Conservation (phyloP, 2,329 filamentous ascomycete species). For the Xylariaceae sp. region DNA sequence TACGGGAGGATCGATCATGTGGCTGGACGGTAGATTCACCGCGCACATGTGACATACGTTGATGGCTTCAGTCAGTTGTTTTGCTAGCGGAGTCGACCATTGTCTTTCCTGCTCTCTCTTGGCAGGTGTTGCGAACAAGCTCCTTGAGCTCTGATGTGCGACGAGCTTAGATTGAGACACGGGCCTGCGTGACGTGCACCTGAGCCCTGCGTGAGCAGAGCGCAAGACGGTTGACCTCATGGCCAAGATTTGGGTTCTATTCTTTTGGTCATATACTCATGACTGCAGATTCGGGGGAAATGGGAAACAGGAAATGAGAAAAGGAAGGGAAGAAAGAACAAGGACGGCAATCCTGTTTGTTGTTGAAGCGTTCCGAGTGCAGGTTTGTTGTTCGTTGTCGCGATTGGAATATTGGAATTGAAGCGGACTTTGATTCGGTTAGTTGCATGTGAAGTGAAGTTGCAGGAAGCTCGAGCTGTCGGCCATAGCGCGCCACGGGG, state of each 20-base stretch:
- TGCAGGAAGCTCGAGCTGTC: not conserved
- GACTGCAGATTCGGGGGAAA: no score
- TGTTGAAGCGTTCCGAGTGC: not conserved
- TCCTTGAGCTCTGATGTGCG: slow-evolving; percentile 19
- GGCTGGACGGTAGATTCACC: not conserved
- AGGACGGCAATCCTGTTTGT: not conserved
- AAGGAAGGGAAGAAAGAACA: not conserved
- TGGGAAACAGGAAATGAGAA: not conserved
- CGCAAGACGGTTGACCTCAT: slow-evolving; percentile 25
- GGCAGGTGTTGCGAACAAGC: slow-evolving; percentile 30
- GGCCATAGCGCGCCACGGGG: no score
- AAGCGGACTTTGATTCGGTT: no score
- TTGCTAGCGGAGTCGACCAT: slow-evolving; percentile 92
- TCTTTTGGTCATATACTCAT: slow-evolving; percentile 7
- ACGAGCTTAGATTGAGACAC: slow-evolving; percentile 17
- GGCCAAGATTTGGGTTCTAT: not conserved
- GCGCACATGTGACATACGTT: slow-evolving; percentile 60
- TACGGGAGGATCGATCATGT: not conserved
- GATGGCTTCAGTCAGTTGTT: slow-evolving; percentile 81
- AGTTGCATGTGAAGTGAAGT: not conserved
- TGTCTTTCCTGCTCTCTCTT: slow-evolving; percentile 47
- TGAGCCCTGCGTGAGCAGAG: slow-evolving; percentile 26
- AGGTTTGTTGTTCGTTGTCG: no score
- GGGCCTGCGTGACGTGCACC: slow-evolving; percentile 18
- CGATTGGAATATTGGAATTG: no score